Base-by-base conservation (phyloP, 2,329 filamentous ascomycete genomes). In the Botrytis pseudocinerea region DNA sequence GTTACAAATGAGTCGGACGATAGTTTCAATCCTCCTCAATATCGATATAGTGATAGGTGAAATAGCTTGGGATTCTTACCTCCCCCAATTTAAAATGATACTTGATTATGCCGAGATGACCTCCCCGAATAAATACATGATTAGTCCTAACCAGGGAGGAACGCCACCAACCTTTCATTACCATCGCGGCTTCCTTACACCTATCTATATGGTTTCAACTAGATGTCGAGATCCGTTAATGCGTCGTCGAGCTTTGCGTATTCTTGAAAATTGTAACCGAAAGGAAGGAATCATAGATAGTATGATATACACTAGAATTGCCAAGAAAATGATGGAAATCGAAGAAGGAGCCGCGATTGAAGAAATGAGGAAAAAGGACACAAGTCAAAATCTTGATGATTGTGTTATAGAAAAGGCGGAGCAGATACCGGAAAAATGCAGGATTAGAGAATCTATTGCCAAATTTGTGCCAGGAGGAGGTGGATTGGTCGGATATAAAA, bases 281-380 rank as follows among this genome's bases (percentile, higher is more conserved):
- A 59, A 71, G 28, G 72, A 71, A n/a, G 68, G 72, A 16, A 18
- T 65, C 2, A 71, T n/a, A 32, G 40, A 71, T 40, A 73, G 61
- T 51, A 10, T 35, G n/a, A 18, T 70, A n/a, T 38, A 54, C 46
- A 25, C 40, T n/a, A 69, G 22, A 22, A 60, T 68, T 32, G 35
- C 46, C n/a, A 57, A 59, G 14, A 38, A 44, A 20, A 66, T 71
- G 16, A 66, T 66, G 18, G 35, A 66, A 1, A 54, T 66, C 25
- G 70, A 72, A 72, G 62, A 72, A 60, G 48, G 38, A 18, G 70
- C n/a, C 44, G 69, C 61, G 12, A 46, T 71, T 48, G 22, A 51
- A 18, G 35, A 25, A 12, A 69, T 72, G 63, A 51, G 14, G 57
- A 28, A 32, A 14, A 61, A 28, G 3, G 14, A 32, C 22, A 18